These are phyloP conservation scores for Epichloe baconii DNA, from an alignment of 2,329 filamentous ascomycete genomes.

Conservation along the genomic window DNA sequence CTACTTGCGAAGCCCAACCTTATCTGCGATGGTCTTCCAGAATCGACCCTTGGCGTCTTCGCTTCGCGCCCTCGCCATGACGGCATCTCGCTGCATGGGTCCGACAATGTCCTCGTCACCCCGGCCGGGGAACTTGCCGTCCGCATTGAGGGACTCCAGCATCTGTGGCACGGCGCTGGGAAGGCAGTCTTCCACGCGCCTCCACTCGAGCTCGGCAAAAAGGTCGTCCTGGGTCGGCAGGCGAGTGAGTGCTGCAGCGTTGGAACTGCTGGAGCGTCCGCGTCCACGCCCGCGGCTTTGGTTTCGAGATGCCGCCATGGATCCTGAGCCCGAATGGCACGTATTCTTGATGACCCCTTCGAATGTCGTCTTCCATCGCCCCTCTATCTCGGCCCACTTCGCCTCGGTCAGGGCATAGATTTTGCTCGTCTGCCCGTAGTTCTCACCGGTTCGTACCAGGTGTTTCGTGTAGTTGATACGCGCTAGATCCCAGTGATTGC, in stretches of 20 bases:
- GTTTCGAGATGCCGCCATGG: constrained; percentile 20
- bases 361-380: constrained; percentile 58
- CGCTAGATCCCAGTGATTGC: constrained; percentile 71
- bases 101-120: constrained; percentile 90
- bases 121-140: constrained; percentile 76
- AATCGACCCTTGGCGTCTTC: constrained; percentile 34
- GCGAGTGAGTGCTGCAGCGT: constrained; percentile 25
- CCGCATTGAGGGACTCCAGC: constrained; percentile 52
- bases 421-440: constrained; percentile 82
- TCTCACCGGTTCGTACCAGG: constrained; percentile 73
- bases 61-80: constrained; percentile 34
- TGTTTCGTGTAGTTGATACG: constrained; percentile 82
- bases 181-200: constrained; percentile 38
- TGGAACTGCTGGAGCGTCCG: constrained; percentile 26
- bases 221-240: constrained; percentile 22
- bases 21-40: constrained; percentile 35
- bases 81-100: constrained; percentile 60
- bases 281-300: constrained; percentile 27
- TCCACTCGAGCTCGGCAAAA: constrained; percentile 30
- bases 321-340: constrained; percentile 14
- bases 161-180: constrained; percentile 56
- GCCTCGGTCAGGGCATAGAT: constrained; percentile 74
- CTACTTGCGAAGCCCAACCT: constrained; percentile 21
- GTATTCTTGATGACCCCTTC: constrained; percentile 48
- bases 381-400: constrained; percentile 77